Conservation (phyloP, 345 rosid species). For the Ailanthus altissimus region DNA sequence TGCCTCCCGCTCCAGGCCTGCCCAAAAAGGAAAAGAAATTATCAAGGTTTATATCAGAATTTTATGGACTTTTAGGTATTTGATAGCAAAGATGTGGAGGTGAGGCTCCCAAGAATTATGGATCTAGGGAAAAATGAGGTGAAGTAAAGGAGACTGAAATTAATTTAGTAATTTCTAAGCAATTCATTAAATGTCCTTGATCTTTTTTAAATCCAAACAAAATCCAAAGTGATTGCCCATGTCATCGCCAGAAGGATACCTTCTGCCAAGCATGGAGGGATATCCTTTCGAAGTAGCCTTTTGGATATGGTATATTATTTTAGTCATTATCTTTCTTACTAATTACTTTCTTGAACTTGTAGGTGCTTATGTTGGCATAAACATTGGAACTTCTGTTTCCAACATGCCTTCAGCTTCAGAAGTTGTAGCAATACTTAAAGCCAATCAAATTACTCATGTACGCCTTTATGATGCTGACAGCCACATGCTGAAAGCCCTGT, state of each 20-base stretch:
- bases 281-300: background rate
- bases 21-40: background rate
- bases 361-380: constrained; percentile 87
- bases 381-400: constrained; percentile 84
- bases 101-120: background rate
- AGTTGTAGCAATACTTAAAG: constrained; percentile 55
- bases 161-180: background rate
- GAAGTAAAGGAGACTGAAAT: no score
- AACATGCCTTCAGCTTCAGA: constrained; percentile 74
- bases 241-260: background rate
- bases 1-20: no score
- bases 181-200: background rate
- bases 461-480: constrained; percentile 87
- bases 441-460: constrained; percentile 68
- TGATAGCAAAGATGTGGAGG: background rate
- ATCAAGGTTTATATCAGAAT: background rate
- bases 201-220: background rate
- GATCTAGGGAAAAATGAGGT: background rate
- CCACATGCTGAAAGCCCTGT: constrained; percentile 86
- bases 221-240: background rate
- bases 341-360: constrained; percentile 18
- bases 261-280: no score
- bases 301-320: background rate
- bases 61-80: background rate
- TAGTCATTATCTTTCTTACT: constrained; percentile 5